These are phyloP conservation scores for Linum usitatissimum DNA, from an alignment of 345 rosid genomes.

Conservation along the genomic window DNA sequence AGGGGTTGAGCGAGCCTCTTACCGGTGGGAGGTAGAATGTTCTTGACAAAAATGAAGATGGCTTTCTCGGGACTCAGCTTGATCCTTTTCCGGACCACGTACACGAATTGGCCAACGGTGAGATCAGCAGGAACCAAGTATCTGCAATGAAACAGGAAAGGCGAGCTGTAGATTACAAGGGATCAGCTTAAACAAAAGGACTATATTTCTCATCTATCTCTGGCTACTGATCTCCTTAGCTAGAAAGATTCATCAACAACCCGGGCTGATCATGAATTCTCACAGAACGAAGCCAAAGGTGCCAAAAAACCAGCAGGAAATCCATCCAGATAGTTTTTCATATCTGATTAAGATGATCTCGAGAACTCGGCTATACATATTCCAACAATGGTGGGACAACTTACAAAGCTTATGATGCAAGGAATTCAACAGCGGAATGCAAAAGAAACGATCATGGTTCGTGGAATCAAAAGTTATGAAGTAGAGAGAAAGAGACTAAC, in stretches of 20 bases:
- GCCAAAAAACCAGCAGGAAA: no score
- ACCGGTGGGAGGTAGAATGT: constrained; percentile 70
- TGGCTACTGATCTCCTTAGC: no score
- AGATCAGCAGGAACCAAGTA: constrained; percentile 81
- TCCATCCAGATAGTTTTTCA: no score
- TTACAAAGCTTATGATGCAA: not conserved
- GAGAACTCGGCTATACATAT: not conserved
- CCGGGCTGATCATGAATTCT: no score
- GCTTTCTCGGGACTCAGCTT: constrained; percentile 83
- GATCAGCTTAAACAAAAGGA: no score
- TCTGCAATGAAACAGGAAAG: constrained; percentile 22
- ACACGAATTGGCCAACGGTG: constrained; percentile 75
- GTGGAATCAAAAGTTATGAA: not conserved
- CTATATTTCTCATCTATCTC: no score
- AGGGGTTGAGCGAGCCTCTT: constrained; percentile 6
- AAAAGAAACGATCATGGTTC: not conserved
- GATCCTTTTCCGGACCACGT: constrained; percentile 82
- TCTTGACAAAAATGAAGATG: constrained; percentile 71
- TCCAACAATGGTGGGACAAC: not conserved
- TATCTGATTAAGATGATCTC: no score
- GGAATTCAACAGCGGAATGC: not conserved
- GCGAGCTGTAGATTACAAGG: no score
- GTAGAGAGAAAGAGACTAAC: constrained; percentile 24
- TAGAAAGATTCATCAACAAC: no score
- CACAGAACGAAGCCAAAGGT: no score